Evolutionary conservation across 495 filamentous ascomycete genomes (phyloP), one percentile per base, ranked within the genome.

Genomic region (Neurospora sublineolata): DNA sequence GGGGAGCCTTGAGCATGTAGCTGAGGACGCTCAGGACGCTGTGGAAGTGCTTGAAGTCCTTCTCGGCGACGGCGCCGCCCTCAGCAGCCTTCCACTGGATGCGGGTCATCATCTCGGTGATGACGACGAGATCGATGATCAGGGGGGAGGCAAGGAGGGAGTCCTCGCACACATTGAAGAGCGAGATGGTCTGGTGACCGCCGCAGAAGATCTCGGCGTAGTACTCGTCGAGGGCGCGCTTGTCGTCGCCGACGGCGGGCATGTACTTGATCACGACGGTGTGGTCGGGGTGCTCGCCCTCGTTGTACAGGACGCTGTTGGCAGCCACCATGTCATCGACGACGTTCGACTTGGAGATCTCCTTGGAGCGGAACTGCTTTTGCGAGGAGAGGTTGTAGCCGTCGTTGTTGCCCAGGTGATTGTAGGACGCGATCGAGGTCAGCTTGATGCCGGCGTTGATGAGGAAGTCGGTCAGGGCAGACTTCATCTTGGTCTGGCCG

Each of bases 401-500:
- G 80, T 99, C 95, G 79, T 99, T 99, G 87, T 99, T 99, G 78
- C 95, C 95, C 68, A 99, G 91, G 83, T 98, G 96, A 87, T 99
- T 99, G 88, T 98, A 99, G 84, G 92, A 95, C 76, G 95, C 93
- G 82, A 99, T 98, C 70, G 96, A 97, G 70, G 96, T 99, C 76
- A 99, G 90, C 87, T 97, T 97, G 87, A 99, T 97, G 80, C 95
- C 95, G 70, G 95, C 96, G 81, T 90, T 97, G 89, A 99, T 95
- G 77, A 99, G 83, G 87, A 99, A 99, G 84, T 99, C 95, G 20
- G 98, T 96, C 20, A 99, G 89, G 23, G 96, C 96, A 44, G 94
- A 97, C 83, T 99, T 99, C 95, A 99, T 99, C 89, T 99, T 99
- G 77, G 95, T 99, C 87, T 99, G 95, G 73, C 95, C 95, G 69